Evolutionary conservation across 23 red algal species (phyloP).

Genomic region (Pyropia haitanensis): DNA sequence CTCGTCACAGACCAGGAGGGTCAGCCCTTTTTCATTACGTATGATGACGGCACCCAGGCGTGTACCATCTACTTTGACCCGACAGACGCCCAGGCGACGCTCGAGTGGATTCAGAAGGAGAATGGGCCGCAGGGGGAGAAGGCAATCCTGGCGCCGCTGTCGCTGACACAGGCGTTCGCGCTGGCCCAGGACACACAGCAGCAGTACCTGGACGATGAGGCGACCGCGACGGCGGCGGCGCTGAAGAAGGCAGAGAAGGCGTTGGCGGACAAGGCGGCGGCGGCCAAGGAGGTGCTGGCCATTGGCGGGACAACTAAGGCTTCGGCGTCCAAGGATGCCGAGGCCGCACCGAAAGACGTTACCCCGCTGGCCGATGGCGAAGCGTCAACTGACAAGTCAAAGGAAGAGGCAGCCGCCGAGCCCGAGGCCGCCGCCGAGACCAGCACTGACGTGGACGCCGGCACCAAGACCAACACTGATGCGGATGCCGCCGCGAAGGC

Average conservation of each 20-base stretch:
- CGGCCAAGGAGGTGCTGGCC: neutral
- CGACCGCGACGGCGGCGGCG: conserved; percentile 28
- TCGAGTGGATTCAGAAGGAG: conserved; percentile 85
- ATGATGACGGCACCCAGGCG: conserved; percentile 88
- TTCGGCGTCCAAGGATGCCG: conserved; percentile 4
- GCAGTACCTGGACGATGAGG: conserved; percentile 72
- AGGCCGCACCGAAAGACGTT: conserved; percentile 1
- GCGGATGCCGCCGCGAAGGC: conserved; percentile 22
- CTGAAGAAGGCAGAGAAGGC: conserved; percentile 8
- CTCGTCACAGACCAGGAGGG: conserved; percentile 78
- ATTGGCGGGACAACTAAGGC: conserved; percentile 5
- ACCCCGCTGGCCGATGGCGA: neutral
- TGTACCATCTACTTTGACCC: conserved; percentile 95
- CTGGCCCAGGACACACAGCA: conserved; percentile 88
- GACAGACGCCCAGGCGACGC: conserved; percentile 58
- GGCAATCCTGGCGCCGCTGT: conserved; percentile 72
- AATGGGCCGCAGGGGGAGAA: conserved; percentile 54
- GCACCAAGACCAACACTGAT: conserved; percentile 4
- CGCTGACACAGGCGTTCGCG: conserved; percentile 70
- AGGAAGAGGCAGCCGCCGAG: neutral
- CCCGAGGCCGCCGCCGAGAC: neutral
- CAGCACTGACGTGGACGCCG: too few relatives aligned
- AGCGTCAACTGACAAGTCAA: neutral
- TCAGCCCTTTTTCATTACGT: conserved; percentile 95
- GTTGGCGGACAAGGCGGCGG: neutral